phyloP scores from a whole-genome alignment of 2,329 filamentous ascomycete genomes.

The Colletotrichum limetticola region DNA sequence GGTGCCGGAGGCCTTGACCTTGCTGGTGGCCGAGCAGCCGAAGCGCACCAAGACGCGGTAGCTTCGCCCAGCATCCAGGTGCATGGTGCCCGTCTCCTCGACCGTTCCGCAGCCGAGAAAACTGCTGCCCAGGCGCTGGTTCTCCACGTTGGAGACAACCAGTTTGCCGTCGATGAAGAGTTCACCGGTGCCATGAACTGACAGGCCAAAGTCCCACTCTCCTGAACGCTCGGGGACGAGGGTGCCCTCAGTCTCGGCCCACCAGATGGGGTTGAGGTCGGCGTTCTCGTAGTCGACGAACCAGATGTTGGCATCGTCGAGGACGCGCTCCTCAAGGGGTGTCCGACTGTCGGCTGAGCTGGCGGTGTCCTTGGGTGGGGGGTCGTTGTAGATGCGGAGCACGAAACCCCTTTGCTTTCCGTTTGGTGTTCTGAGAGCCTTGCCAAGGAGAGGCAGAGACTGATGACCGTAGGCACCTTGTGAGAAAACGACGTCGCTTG shows the following conservation, averaged over 20 bases:
- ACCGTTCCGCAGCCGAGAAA: conserved; percentile 50
- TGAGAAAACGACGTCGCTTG: conserved; percentile 37
- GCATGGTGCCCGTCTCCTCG: conserved; percentile 41
- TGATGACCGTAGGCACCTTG: conserved; percentile 45
- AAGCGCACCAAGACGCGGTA: conserved; percentile 46
- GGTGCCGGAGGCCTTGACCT: conserved; percentile 40
- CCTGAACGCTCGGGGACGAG: conserved; percentile 37
- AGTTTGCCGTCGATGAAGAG: conserved; percentile 46
- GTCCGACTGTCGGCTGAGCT: conserved; percentile 4
- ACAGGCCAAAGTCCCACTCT: conserved; percentile 46
- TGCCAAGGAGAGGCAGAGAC: conserved; percentile 45
- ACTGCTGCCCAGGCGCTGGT: conserved; percentile 47
- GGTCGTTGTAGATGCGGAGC: conserved; percentile 42
- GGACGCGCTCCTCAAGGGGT: conserved; percentile 37
- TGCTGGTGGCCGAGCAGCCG: conserved; percentile 41
- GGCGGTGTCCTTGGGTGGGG: conserved; percentile 3
- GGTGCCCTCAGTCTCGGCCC: conserved; percentile 39
- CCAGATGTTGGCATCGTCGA: conserved; percentile 40
- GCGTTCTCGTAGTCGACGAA: conserved; percentile 42
- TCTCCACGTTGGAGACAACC: conserved; percentile 45
- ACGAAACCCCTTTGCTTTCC: conserved; percentile 38
- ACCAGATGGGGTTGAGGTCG: conserved; percentile 38
- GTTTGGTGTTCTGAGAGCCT: conserved; percentile 38
- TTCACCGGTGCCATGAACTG: conserved; percentile 47
- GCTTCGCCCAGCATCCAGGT: conserved; percentile 41